Evolutionary conservation across 768 basidiomycete species (phyloP).

Genomic region (Suillus brevipes): DNA sequence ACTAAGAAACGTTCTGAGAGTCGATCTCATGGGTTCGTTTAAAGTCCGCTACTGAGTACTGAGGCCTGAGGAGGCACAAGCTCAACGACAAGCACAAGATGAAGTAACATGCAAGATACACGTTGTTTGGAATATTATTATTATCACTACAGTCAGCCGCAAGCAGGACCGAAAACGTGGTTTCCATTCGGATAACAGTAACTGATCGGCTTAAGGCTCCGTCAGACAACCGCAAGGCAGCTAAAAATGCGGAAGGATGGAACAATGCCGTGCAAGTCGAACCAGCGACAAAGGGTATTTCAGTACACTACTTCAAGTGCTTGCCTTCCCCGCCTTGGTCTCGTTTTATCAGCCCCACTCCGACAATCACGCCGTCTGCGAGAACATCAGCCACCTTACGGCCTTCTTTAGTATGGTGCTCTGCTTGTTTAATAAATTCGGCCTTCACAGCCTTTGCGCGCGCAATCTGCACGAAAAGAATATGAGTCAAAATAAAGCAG

Average conservation of each 20-base stretch:
- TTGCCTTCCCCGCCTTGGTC: conserved; percentile 31
- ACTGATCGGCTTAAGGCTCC: background rate
- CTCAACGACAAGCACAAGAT: background rate
- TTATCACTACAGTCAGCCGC: background rate
- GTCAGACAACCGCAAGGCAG: background rate
- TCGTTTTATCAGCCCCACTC: conserved; percentile 72
- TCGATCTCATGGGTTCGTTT: conserved; percentile 10
- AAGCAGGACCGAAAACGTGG: conserved; percentile 2
- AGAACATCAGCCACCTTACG: conserved; percentile 70
- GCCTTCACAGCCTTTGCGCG: conserved; percentile 70
- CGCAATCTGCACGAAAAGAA: conserved; percentile 43
- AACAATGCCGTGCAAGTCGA: background rate
- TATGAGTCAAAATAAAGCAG: conserved; percentile 2
- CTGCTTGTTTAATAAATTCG: conserved; percentile 68
- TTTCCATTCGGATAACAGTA: background rate
- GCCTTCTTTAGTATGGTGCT: conserved; percentile 65
- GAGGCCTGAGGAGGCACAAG: background rate
- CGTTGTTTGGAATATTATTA: background rate
- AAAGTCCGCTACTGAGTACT: conserved; percentile 13
- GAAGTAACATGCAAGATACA: conserved; percentile 2
- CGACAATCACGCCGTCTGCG: conserved; percentile 72
- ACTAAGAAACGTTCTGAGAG: conserved; percentile 5
- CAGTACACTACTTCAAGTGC: conserved; percentile 13
- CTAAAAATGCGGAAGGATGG: background rate
- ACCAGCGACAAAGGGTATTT: conserved; percentile 7